Evolutionary conservation across 2,329 filamentous ascomycete genomes (phyloP).

Genomic region (Fusarium redolens): DNA sequence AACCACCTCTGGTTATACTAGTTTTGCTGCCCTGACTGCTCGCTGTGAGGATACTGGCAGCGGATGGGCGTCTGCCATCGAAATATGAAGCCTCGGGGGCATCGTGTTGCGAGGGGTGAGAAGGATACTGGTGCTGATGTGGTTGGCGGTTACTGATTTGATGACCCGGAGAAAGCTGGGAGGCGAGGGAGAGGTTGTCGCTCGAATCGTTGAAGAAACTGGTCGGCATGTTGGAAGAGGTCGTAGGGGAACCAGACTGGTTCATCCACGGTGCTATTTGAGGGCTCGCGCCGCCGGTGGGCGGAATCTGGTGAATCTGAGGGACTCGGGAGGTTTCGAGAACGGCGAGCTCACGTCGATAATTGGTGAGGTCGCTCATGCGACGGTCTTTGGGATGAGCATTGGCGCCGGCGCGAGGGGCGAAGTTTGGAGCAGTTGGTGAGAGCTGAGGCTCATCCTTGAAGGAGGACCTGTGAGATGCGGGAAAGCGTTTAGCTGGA

Average conservation of each 20-base stretch:
- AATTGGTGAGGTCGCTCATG: constrained; percentile 73
- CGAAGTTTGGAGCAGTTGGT: constrained; percentile 59
- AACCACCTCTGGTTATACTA: constrained; percentile 75
- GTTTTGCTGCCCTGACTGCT: constrained; percentile 87
- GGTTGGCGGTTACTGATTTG: constrained; percentile 53
- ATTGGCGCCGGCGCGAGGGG: constrained; percentile 55
- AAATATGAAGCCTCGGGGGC: constrained; percentile 70
- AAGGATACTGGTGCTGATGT: constrained; percentile 51
- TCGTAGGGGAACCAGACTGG: constrained; percentile 52
- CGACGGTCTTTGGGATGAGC: constrained; percentile 63
- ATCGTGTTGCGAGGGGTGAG: constrained; percentile 57
- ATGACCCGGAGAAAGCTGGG: constrained; percentile 78
- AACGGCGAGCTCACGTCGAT: constrained; percentile 77
- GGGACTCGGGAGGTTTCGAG: constrained; percentile 72
- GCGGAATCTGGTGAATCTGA: constrained; percentile 64
- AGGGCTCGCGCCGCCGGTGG: constrained; percentile 62
- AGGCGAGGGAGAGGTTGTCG: constrained; percentile 71
- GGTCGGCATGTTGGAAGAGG: constrained; percentile 57
- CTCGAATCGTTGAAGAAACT: constrained; percentile 82
- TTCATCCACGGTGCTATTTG: constrained; percentile 71
- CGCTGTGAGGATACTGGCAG: constrained; percentile 81
- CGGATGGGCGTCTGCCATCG: constrained; percentile 85
- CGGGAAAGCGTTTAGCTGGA: constrained; percentile 37
- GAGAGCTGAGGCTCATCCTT: constrained; percentile 61
- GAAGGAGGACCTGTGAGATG: constrained; percentile 41